Evolutionary conservation across 805 yeast species (phyloP).

Genomic region (Yarrowia deformans): DNA sequence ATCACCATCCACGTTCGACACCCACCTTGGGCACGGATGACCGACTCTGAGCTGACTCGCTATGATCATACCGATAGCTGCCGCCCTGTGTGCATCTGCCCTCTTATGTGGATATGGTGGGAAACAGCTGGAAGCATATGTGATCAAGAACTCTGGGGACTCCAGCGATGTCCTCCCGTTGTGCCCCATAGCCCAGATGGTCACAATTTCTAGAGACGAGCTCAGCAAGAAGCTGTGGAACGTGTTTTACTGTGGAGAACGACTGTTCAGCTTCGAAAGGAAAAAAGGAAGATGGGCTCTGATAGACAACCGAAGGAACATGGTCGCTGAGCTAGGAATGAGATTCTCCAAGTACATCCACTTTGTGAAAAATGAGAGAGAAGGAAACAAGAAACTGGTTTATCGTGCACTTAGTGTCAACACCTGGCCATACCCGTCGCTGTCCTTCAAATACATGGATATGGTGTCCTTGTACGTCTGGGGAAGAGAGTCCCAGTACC

Average conservation of each 20-base stretch:
- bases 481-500: slow-evolving; percentile 23
- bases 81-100: slow-evolving; percentile 19
- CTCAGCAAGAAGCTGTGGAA: slow-evolving; percentile 24
- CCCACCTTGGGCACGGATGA: not conserved
- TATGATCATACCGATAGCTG: slow-evolving; percentile 32
- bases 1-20: not conserved
- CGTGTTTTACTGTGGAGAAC: slow-evolving; percentile 4
- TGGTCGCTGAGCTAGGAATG: slow-evolving; percentile 10
- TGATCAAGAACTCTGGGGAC: slow-evolving; percentile 32
- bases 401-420: slow-evolving; percentile 16
- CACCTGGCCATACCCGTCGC: slow-evolving; percentile 4
- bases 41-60: not conserved
- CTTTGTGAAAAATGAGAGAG: slow-evolving; percentile 25
- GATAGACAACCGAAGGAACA: slow-evolving; percentile 1
- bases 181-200: slow-evolving; percentile 14
- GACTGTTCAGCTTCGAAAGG: slow-evolving; percentile 13
- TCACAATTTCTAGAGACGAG: slow-evolving; percentile 4
- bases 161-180: slow-evolving; percentile 37
- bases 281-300: slow-evolving; percentile 10
- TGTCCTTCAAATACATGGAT: slow-evolving; percentile 19
- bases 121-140: slow-evolving; percentile 28
- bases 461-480: slow-evolving; percentile 23
- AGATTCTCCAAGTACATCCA: slow-evolving; percentile 19
- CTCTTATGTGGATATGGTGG: slow-evolving; percentile 32
- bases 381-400: slow-evolving; percentile 18